Evolutionary conservation across 352 stramenopile genomes (phyloP).

Genomic region (Globisporangium nodosum): DNA sequence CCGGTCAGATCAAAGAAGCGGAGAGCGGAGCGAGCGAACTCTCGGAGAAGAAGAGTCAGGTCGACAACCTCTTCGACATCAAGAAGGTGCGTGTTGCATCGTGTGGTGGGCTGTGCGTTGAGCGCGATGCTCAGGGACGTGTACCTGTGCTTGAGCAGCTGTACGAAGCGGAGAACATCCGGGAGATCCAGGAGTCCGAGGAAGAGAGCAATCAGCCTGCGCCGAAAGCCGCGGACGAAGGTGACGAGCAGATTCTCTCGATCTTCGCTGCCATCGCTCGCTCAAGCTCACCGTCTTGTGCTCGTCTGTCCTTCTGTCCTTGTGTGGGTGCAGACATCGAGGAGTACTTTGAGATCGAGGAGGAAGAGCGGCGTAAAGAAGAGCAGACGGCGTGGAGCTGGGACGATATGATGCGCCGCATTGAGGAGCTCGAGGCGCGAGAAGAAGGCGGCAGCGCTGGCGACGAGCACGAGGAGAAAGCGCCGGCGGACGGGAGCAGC

Average conservation of each 20-base stretch:
- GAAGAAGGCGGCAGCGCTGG: slow-evolving; percentile 36
- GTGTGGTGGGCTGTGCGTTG: too few species aligned
- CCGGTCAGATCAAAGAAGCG: slow-evolving; percentile 45
- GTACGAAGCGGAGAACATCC: slow-evolving; percentile 83
- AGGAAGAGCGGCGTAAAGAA: slow-evolving; percentile 64
- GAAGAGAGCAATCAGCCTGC: slow-evolving; percentile 58
- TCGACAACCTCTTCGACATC: slow-evolving; percentile 57
- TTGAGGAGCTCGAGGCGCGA: slow-evolving; percentile 74
- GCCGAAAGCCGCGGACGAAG: slow-evolving; percentile 51
- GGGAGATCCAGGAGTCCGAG: slow-evolving; percentile 80
- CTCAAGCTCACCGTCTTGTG: background rate
- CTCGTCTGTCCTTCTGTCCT: too few species aligned
- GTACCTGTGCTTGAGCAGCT: slow-evolving; percentile 20
- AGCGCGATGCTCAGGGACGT: too few species aligned
- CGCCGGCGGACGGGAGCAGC: slow-evolving; percentile 16
- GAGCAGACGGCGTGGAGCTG: slow-evolving; percentile 57
- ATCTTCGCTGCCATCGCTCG: too few species aligned
- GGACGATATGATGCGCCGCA: slow-evolving; percentile 84
- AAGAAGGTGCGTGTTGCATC: slow-evolving; percentile 38
- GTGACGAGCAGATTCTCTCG: slow-evolving; percentile 9
- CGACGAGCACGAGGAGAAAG: slow-evolving; percentile 17
- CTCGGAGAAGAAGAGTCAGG: slow-evolving; percentile 57
- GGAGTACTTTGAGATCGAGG: slow-evolving; percentile 82
- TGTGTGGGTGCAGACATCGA: slow-evolving; percentile 40
- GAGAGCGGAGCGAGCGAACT: slow-evolving; percentile 41